A percentile compares a stretch with the other conserved stretches of the same genome.
Evolutionary conservation across 2,329 filamentous ascomycete genomes (phyloP).

Genomic region (Nemania sp.): DNA sequence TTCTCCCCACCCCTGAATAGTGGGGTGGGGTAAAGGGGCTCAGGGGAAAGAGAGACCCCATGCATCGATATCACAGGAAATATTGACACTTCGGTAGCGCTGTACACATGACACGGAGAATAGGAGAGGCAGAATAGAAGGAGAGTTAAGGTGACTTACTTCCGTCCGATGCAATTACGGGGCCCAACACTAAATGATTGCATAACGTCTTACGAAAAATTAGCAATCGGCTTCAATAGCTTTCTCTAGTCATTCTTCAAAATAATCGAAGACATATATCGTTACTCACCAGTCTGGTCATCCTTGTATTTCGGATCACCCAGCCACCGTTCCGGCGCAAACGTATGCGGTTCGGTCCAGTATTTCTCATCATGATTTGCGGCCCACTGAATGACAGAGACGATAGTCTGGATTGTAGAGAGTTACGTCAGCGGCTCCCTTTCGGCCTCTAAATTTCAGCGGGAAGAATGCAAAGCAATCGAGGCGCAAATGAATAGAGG

Average conservation of each 20-base stretch:
- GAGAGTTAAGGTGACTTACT: conserved; percentile 36
- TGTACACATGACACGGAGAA: background rate
- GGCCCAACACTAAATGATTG: conserved; percentile 45
- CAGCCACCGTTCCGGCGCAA: conserved; percentile 46
- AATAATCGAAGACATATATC: background rate
- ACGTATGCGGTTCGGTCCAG: conserved; percentile 44
- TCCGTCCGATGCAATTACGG: conserved; percentile 45
- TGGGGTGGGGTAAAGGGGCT: no score
- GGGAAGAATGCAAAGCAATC: no score
- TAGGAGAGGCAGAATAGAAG: background rate
- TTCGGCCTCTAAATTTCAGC: background rate
- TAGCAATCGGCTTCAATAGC: background rate
- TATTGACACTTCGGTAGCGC: no score
- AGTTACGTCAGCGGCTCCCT: background rate
- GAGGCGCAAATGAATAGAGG: background rate
- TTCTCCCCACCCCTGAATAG: no score
- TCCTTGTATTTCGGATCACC: conserved; percentile 33
- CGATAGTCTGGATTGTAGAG: conserved; percentile 33
- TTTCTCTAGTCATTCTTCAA: no score
- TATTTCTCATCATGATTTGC: conserved; percentile 41
- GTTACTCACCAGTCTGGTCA: conserved; percentile 37
- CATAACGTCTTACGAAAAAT: conserved; percentile 32
- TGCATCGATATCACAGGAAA: no score
- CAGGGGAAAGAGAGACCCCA: no score
- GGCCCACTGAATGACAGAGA: conserved; percentile 43